Conservation (phyloP, 768 basidiomycete species). For the Tylopilus sp. region DNA sequence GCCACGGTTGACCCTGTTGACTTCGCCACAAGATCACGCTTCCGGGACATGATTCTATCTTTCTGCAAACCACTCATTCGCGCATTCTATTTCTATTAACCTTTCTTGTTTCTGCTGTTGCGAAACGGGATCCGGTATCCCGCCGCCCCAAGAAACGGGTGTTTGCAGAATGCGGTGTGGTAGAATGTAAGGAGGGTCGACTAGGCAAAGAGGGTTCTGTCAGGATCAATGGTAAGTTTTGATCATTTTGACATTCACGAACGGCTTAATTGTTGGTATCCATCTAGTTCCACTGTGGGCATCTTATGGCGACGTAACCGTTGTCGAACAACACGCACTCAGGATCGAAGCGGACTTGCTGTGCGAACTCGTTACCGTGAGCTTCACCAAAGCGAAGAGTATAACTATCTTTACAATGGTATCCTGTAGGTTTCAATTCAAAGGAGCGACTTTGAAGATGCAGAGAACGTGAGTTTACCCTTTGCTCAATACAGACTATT, state of each 20-base stretch:
- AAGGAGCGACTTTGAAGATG: slow-evolving; percentile 64
- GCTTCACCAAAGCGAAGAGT: neutral
- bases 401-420: neutral
- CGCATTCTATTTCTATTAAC: slow-evolving; percentile 59
- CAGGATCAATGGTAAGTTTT: slow-evolving; percentile 12
- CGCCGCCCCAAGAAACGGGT: slow-evolving; percentile 69
- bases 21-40: slow-evolving; percentile 25
- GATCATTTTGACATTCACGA: neutral
- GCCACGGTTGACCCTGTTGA: neutral
- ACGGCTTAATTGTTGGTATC: neutral
- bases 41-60: slow-evolving; percentile 41
- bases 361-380: slow-evolving; percentile 64
- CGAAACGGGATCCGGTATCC: slow-evolving; percentile 72
- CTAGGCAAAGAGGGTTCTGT: slow-evolving; percentile 21
- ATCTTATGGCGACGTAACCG: slow-evolving; percentile 46
- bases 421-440: slow-evolving; percentile 53
- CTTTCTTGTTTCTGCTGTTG: slow-evolving; percentile 61
- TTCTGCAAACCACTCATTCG: slow-evolving; percentile 64
- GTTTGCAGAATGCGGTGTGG: slow-evolving; percentile 63
- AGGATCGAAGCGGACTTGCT: slow-evolving; percentile 68
- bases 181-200: slow-evolving; percentile 44
- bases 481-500: neutral
- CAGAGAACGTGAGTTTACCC: slow-evolving; percentile 46
- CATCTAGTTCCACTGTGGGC: slow-evolving; percentile 54
- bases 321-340: slow-evolving; percentile 47